A percentile compares a stretch with the other conserved stretches of the same genome.
These are phyloP conservation scores for Imleria badia DNA, from an alignment of 768 basidiomycete species.

Conservation along the genomic window DNA sequence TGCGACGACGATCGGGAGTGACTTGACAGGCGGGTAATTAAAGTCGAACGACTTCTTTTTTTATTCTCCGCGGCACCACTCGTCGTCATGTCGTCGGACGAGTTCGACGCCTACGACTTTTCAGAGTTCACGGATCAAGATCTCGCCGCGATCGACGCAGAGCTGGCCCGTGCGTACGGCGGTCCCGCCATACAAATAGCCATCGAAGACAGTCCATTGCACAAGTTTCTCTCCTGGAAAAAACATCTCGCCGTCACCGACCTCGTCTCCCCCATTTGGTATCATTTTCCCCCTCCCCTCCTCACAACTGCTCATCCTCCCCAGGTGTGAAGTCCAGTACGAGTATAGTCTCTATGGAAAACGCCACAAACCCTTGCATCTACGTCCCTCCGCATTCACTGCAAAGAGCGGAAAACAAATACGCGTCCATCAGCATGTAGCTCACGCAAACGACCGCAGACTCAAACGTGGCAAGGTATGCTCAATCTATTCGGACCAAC, in stretches of 20 bases:
- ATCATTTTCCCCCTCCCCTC: conserved; percentile 3
- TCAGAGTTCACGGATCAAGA: conserved; percentile 60
- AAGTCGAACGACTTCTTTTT: conserved; percentile 22
- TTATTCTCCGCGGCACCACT: conserved; percentile 11
- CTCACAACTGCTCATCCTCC: neutral
- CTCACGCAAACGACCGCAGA: conserved; percentile 52
- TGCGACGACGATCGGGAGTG: neutral
- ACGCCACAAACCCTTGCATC: conserved; percentile 46
- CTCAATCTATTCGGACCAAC: neutral
- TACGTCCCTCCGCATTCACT: conserved; percentile 55
- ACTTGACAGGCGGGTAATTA: neutral
- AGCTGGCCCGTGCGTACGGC: conserved; percentile 6
- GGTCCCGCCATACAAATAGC: conserved; percentile 35
- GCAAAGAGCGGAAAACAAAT: conserved; percentile 63
- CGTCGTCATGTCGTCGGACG: conserved; percentile 31
- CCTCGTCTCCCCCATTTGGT: conserved; percentile 62
- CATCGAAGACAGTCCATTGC: conserved; percentile 40
- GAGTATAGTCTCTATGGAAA: conserved; percentile 71
- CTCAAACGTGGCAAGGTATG: conserved; percentile 57
- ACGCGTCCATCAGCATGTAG: conserved; percentile 48
- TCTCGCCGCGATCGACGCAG: conserved; percentile 39
- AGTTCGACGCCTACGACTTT: conserved; percentile 51
- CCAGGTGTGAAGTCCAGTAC: conserved; percentile 78
- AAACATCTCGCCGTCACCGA: conserved; percentile 59
- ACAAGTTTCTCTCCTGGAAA: conserved; percentile 44